These are phyloP conservation scores for Lecanosticta acicola DNA, from an alignment of 2,329 filamentous ascomycete genomes.

Conservation along the genomic window DNA sequence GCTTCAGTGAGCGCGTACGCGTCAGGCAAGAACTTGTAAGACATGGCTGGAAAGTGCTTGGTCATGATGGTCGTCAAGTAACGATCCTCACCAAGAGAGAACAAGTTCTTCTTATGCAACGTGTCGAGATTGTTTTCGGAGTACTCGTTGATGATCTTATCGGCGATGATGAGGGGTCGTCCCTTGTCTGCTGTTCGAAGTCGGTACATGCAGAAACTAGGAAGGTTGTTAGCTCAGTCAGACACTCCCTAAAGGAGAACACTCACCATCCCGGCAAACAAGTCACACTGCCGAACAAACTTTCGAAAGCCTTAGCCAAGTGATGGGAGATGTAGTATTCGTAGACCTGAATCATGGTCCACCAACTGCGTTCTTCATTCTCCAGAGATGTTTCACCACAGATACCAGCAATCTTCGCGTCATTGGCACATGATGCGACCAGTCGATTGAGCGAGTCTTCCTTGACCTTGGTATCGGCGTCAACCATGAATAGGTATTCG, in stretches of 20 bases:
- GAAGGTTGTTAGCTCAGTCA: slow-evolving; percentile 48
- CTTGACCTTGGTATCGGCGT: slow-evolving; percentile 89
- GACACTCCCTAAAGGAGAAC: too few species aligned
- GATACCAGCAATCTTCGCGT: slow-evolving; percentile 93
- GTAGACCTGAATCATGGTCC: slow-evolving; percentile 99
- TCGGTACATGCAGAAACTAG: slow-evolving; percentile 98
- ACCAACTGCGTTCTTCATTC: slow-evolving; percentile 93
- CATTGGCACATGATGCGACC: slow-evolving; percentile 85
- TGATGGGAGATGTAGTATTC: slow-evolving; percentile 99
- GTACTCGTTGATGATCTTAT: slow-evolving; percentile 82
- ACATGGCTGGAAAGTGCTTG: slow-evolving; percentile 92
- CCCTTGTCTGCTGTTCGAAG: slow-evolving; percentile 89
- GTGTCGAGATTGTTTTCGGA: slow-evolving; percentile 86
- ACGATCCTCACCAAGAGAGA: slow-evolving; percentile 93
- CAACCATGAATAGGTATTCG: slow-evolving; percentile 94
- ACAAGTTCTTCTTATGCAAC: slow-evolving; percentile 86
- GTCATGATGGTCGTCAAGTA: slow-evolving; percentile 97
- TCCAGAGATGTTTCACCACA: slow-evolving; percentile 95
- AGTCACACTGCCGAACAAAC: slow-evolving; percentile 93
- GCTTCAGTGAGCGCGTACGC: slow-evolving; percentile 91
- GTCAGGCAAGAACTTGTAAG: slow-evolving; percentile 91
- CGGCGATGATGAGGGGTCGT: slow-evolving; percentile 87
- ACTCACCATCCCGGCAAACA: slow-evolving; percentile 98
- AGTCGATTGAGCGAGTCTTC: slow-evolving; percentile 90
- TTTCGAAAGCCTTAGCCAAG: slow-evolving; percentile 93